These are phyloP conservation scores for Chrysosporium keratinophilum DNA, from an alignment of 2,329 filamentous ascomycete species.

Conservation along the genomic window DNA sequence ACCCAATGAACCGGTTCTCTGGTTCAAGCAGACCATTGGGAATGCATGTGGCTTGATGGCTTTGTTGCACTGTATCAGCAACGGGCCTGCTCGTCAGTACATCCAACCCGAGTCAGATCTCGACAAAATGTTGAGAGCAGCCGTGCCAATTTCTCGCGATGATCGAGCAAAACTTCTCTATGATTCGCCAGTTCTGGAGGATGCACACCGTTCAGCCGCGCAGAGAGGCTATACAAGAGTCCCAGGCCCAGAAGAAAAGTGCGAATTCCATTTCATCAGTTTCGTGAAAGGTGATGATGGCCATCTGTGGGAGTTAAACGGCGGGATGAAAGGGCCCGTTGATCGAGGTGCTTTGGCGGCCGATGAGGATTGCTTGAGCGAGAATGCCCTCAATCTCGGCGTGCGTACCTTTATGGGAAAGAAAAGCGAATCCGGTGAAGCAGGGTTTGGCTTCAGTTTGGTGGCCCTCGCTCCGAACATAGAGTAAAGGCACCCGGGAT, in stretches of 20 bases:
- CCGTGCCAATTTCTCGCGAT: conserved; percentile 35
- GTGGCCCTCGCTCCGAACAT: conserved; percentile 13
- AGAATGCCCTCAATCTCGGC: conserved; percentile 23
- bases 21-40: conserved; percentile 50
- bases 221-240: conserved; percentile 20
- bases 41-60: conserved; percentile 51
- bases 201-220: conserved; percentile 19
- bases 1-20: conserved; percentile 44
- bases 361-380: conserved; percentile 26
- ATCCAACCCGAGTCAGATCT: conserved; percentile 38
- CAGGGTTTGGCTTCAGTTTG: conserved; percentile 14
- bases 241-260: conserved; percentile 18
- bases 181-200: conserved; percentile 24
- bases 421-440: conserved; percentile 9
- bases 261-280: conserved; percentile 24
- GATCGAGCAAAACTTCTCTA: conserved; percentile 45
- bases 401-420: conserved; percentile 18
- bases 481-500: conserved; percentile 4
- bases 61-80: conserved; percentile 45
- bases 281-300: conserved; percentile 27
- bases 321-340: conserved; percentile 25
- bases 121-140: conserved; percentile 36
- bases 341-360: conserved; percentile 22
- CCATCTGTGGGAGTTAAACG: conserved; percentile 29
- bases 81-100: conserved; percentile 37